phyloP scores from a whole-genome alignment of 2,329 filamentous ascomycete genomes.

The Ascomycota sp. region DNA sequence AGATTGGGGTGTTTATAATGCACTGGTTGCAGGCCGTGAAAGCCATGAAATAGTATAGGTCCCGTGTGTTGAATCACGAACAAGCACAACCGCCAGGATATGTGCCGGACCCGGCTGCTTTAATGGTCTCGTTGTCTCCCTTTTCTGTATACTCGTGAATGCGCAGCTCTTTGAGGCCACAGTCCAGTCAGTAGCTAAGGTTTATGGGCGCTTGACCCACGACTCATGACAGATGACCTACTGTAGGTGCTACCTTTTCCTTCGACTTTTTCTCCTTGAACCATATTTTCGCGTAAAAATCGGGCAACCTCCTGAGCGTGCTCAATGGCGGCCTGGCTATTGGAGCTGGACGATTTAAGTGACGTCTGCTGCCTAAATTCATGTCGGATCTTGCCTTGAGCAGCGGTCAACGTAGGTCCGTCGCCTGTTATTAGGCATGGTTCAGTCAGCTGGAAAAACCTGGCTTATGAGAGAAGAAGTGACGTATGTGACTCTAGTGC shows the following conservation, averaged over 20 bases:
- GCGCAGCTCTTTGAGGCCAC: conserved; percentile 40
- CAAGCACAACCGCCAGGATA: conserved; percentile 12
- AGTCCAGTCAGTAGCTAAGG: neutral
- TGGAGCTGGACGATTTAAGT: conserved; percentile 35
- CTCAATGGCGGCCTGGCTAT: conserved; percentile 42
- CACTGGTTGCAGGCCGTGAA: neutral
- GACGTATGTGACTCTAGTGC: neutral
- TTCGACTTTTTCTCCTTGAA: conserved; percentile 49
- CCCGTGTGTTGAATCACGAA: conserved; percentile 4
- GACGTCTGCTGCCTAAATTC: conserved; percentile 50
- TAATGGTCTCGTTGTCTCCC: conserved; percentile 83
- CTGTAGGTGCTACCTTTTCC: conserved; percentile 31
- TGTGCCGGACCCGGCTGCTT: conserved; percentile 28
- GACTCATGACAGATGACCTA: conserved; percentile 16
- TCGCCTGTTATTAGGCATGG: conserved; percentile 38
- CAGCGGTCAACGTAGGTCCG: conserved; percentile 42
- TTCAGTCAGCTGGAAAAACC: neutral
- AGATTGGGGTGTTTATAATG: neutral
- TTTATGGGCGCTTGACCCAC: neutral
- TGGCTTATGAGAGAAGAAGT: neutral
- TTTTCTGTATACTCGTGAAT: conserved; percentile 86
- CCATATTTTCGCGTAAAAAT: conserved; percentile 65
- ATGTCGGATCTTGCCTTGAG: conserved; percentile 49
- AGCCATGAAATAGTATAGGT: no score
- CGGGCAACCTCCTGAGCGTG: conserved; percentile 68